Evolutionary conservation across 2,329 filamentous ascomycete genomes (phyloP).

Genomic region (Alternaria gaisen): DNA sequence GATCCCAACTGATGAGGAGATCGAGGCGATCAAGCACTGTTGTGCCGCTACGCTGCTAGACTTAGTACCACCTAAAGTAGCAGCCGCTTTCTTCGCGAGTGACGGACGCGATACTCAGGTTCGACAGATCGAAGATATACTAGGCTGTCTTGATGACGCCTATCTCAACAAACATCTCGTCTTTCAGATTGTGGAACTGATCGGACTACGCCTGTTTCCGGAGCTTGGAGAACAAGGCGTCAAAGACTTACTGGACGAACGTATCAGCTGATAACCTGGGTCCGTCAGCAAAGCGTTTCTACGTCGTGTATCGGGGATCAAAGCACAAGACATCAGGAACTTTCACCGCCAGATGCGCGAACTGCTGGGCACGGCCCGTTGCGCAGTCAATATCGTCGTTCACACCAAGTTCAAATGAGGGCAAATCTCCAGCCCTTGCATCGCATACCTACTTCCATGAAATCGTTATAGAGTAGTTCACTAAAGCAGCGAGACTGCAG

Average conservation of each 20-base stretch:
- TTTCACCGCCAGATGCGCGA: slow-evolving; percentile 33
- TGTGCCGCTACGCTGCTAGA: slow-evolving; percentile 69
- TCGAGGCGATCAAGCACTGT: slow-evolving; percentile 69
- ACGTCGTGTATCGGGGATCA: slow-evolving; percentile 12
- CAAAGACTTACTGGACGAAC: slow-evolving; percentile 76
- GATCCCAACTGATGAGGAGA: slow-evolving; percentile 66
- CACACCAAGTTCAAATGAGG: slow-evolving; percentile 7
- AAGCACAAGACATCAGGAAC: slow-evolving; percentile 23
- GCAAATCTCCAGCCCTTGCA: slow-evolving; percentile 3
- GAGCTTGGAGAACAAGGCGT: slow-evolving; percentile 79
- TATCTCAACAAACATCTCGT: slow-evolving; percentile 95
- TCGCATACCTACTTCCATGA: slow-evolving; percentile 11
- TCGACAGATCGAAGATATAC: slow-evolving; percentile 65
- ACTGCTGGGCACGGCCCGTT: slow-evolving; percentile 20
- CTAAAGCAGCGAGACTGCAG: slow-evolving; percentile 12
- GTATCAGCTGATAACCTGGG: slow-evolving; percentile 57
- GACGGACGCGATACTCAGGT: slow-evolving; percentile 63
- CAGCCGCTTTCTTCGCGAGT: slow-evolving; percentile 43
- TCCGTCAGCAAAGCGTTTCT: not conserved
- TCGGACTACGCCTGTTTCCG: slow-evolving; percentile 83
- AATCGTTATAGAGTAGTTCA: not conserved
- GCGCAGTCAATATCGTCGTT: slow-evolving; percentile 14
- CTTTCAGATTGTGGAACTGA: slow-evolving; percentile 80
- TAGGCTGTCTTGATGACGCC: slow-evolving; percentile 79
- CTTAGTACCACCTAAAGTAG: slow-evolving; percentile 57